A percentile compares a stretch with the other conserved stretches of the same genome.
Evolutionary conservation across 805 yeast species (phyloP).

Genomic region (Ogataea ramenticola): DNA sequence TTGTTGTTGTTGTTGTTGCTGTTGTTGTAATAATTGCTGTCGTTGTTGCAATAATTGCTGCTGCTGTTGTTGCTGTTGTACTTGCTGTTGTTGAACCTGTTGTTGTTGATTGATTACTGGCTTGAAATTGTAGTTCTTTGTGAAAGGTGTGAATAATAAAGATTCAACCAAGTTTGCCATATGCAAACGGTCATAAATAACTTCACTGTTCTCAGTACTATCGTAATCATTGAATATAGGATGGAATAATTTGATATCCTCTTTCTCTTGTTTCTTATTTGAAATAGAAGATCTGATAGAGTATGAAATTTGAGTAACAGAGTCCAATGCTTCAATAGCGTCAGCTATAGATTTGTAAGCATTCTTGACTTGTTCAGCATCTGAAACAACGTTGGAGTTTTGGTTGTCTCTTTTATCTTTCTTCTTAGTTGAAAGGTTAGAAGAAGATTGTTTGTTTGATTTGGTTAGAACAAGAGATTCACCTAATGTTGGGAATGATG

Average conservation of each 20-base stretch:
- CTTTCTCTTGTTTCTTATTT: conserved; percentile 2
- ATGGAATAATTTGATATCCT: conserved; percentile 15
- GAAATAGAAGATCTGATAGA: conserved; percentile 18
- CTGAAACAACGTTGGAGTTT: conserved; percentile 10
- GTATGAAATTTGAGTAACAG: conserved; percentile 15
- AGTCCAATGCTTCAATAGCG: conserved; percentile 18
- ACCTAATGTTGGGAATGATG: conserved; percentile 26
- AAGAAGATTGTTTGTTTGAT: conserved; percentile 2
- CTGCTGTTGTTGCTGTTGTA: conserved; percentile 7
- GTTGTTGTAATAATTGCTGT: conserved; percentile 4
- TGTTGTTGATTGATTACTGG: conserved; percentile 1
- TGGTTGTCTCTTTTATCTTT: conserved; percentile 21
- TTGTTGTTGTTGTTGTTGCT: conserved; percentile 5
- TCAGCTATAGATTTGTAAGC: conserved; percentile 21
- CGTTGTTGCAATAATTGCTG: conserved; percentile 1
- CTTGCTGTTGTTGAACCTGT: not conserved
- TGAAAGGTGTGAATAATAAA: conserved; percentile 24
- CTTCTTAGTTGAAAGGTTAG: conserved; percentile 10
- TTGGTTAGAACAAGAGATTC: conserved; percentile 11
- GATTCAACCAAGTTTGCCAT: conserved; percentile 23
- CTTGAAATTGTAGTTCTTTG: conserved; percentile 23
- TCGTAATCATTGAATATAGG: conserved; percentile 9
- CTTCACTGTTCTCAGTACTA: conserved; percentile 5
- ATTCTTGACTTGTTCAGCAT: conserved; percentile 8
- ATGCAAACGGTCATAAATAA: conserved; percentile 13